Percentiles rank a stretch among this genome's conserved stretches.
Evolutionary conservation across 768 basidiomycete species (phyloP).

Genomic region (Hydnomerulius pinastri): DNA sequence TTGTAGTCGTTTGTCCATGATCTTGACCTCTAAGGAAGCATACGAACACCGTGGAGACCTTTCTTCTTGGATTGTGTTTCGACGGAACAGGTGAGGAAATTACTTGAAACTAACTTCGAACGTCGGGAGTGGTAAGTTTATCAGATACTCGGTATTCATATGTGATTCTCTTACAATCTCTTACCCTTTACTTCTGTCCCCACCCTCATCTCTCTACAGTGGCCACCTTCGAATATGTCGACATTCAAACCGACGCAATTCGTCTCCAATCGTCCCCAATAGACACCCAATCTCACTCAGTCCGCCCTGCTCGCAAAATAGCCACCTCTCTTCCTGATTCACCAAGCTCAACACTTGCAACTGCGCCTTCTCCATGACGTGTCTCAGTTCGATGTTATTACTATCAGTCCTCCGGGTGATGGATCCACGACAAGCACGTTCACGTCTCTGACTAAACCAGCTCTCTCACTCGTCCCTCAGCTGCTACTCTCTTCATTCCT

Average conservation of each 20-base stretch:
- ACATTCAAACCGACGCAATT: slow-evolving; percentile 41
- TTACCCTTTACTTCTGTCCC: not conserved
- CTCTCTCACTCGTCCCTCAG: slow-evolving; percentile 38
- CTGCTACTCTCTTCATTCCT: slow-evolving; percentile 25
- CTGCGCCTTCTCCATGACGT: not conserved
- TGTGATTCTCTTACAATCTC: not conserved
- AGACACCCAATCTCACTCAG: slow-evolving; percentile 4
- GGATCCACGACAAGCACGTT: slow-evolving; percentile 26
- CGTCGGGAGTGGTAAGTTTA: not conserved
- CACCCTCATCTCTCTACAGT: slow-evolving; percentile 10
- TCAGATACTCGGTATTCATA: not conserved
- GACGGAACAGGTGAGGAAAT: too few species aligned
- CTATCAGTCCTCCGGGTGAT: slow-evolving; percentile 14
- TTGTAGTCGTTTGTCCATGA: too few species aligned
- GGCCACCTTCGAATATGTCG: slow-evolving; percentile 42
- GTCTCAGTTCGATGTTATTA: not conserved
- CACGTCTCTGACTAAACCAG: slow-evolving; percentile 22
- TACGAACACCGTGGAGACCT: too few species aligned
- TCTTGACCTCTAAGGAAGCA: too few species aligned
- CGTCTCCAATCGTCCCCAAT: slow-evolving; percentile 31
- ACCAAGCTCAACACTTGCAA: slow-evolving; percentile 26
- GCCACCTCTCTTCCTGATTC: slow-evolving; percentile 42
- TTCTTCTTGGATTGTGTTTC: too few species aligned
- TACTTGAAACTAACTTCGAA: too few species aligned
- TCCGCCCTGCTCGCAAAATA: slow-evolving; percentile 43